A percentile compares a stretch with the other conserved stretches of the same genome.
phyloP scores from a whole-genome alignment of 225 moss, liverwort and hornwort genomes.

The Thuidium tamariscinum region DNA sequence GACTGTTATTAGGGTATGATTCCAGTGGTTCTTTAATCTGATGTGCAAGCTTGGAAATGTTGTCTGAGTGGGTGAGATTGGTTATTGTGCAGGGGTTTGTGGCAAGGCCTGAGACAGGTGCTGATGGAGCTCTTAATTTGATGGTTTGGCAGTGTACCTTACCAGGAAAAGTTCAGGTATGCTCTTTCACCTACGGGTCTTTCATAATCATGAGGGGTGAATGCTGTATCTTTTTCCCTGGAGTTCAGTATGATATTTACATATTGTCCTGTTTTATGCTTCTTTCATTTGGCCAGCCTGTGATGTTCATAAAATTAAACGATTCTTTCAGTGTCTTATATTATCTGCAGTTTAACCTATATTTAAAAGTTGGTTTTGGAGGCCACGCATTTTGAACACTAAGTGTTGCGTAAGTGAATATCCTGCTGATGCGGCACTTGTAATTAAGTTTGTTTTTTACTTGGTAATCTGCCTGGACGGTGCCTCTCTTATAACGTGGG shows the following conservation, averaged over 20 bases:
- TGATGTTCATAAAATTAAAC: neutral
- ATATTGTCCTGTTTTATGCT: neutral
- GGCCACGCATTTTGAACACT: neutral
- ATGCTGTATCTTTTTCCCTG: neutral
- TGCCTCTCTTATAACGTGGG: neutral
- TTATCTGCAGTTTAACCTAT: neutral
- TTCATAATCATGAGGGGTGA: neutral
- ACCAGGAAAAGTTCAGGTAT: slow-evolving; percentile 83
- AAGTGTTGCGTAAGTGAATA: neutral
- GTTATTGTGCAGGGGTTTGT: slow-evolving; percentile 80
- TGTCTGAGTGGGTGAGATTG: neutral
- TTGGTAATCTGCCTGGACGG: neutral
- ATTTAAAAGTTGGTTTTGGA: neutral
- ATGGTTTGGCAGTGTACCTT: slow-evolving; percentile 97
- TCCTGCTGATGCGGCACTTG: neutral
- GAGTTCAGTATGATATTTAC: neutral
- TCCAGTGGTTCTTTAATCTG: neutral
- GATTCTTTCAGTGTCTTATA: neutral
- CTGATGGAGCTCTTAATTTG: slow-evolving; percentile 83
- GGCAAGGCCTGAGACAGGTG: slow-evolving; percentile 74
- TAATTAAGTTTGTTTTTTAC: neutral
- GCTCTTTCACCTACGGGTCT: neutral
- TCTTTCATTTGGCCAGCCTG: neutral
- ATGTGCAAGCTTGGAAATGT: neutral
- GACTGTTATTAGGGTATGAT: neutral